Evolutionary conservation across 176 grass and related monocot genomes (phyloP).

Genomic region (Saccharum spontaneum): DNA sequence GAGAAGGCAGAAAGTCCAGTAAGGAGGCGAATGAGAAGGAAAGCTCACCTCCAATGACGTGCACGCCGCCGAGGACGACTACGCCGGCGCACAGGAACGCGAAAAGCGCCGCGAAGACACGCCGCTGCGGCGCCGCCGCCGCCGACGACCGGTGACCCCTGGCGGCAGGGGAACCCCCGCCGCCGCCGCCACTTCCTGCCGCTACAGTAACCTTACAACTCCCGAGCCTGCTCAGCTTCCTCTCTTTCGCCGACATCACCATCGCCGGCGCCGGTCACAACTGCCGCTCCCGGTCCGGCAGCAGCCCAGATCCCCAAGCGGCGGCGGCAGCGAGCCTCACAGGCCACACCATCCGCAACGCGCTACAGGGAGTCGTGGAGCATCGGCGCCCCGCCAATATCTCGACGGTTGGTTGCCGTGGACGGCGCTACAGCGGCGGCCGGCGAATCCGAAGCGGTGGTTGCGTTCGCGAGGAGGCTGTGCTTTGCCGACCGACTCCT

Average conservation of each 20-base stretch:
- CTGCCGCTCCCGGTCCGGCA: not conserved
- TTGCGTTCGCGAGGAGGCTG: not conserved
- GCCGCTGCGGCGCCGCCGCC: conserved; percentile 27
- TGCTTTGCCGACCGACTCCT: not conserved
- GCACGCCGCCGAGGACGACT: conserved; percentile 37
- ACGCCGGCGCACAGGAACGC: conserved; percentile 43
- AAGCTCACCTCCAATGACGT: conserved; percentile 59
- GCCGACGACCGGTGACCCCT: conserved; percentile 34
- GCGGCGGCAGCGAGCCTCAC: not conserved
- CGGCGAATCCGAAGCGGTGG: conserved; percentile 42
- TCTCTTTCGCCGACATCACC: conserved; percentile 44
- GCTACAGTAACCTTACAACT: not conserved
- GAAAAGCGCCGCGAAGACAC: conserved; percentile 45
- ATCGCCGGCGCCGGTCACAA: conserved; percentile 11
- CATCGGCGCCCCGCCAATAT: not conserved
- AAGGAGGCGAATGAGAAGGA: not conserved
- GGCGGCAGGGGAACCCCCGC: conserved; percentile 20
- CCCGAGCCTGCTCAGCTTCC: conserved; percentile 48
- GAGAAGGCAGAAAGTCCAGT: not conserved
- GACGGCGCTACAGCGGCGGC: not conserved
- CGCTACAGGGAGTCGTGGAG: not conserved
- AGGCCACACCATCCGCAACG: conserved; percentile 24
- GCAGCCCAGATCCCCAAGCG: conserved; percentile 37
- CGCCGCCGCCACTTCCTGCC: not conserved
- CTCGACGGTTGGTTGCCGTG: not conserved